Evolutionary conservation across 148 eudicot genomes (phyloP).

Genomic region (Limonium bicolor): DNA sequence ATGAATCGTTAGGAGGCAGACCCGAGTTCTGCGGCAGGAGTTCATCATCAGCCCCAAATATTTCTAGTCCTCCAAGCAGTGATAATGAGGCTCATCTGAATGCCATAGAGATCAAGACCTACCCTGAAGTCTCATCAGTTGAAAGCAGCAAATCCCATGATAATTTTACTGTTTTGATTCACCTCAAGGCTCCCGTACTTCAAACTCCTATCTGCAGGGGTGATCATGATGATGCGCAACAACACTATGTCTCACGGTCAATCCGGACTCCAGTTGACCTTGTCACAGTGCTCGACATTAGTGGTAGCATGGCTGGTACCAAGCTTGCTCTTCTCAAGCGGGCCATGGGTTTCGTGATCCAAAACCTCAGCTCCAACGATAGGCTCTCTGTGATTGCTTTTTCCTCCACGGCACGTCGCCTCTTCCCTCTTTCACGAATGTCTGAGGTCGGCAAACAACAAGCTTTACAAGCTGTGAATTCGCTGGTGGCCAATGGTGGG

Average conservation of each 20-base stretch:
- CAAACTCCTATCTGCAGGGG: too few relatives aligned
- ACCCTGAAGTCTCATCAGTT: constrained; percentile 45
- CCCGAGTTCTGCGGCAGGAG: constrained; percentile 4
- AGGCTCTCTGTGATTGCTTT: constrained; percentile 69
- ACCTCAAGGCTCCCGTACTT: constrained; percentile 57
- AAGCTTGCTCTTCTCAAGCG: constrained; percentile 77
- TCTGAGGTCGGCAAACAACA: constrained; percentile 44
- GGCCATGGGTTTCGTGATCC: constrained; percentile 84
- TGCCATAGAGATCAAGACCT: constrained; percentile 30
- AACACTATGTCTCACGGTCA: constrained; percentile 16
- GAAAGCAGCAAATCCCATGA: constrained; percentile 18
- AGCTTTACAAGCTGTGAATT: constrained; percentile 62
- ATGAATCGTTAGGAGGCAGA: constrained; percentile 40
- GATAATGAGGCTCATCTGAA: constrained; percentile 6
- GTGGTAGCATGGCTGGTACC: constrained; percentile 93
- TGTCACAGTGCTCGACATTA: constrained; percentile 69
- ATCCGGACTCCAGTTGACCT: constrained; percentile 70
- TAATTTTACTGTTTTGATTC: constrained; percentile 46
- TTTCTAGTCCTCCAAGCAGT: constrained; percentile 5
- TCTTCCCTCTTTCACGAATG: constrained; percentile 70
- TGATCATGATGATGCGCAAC: constrained; percentile 6
- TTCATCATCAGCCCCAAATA: constrained; percentile 6
- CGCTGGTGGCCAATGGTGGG: constrained; percentile 63
- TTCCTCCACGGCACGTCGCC: constrained; percentile 66
- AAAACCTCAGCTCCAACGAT: constrained; percentile 62